Conservation (phyloP, 73 alveolate species). For the Symbiodinium natans region DNA sequence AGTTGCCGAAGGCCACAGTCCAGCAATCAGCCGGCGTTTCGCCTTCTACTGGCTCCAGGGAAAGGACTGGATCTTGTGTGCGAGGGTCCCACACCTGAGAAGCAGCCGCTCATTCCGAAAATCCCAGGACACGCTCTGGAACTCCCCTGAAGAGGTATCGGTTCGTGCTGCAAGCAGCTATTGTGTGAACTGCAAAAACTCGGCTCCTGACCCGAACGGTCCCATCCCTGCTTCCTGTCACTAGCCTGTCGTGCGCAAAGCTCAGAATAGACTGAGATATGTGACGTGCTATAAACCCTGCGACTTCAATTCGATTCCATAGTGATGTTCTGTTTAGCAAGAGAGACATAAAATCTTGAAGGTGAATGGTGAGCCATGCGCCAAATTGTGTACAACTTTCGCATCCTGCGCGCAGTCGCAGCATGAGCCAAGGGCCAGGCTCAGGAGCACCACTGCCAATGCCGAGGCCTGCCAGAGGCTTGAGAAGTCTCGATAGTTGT, state of each 20-base stretch:
- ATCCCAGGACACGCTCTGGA: not conserved
- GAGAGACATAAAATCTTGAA: too few relatives aligned
- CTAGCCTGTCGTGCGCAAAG: constrained; percentile 94
- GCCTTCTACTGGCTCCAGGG: constrained; percentile 99
- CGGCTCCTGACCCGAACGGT: constrained; percentile 18
- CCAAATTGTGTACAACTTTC: not conserved
- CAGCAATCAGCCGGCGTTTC: constrained; percentile 99
- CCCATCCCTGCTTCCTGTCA: constrained; percentile 99
- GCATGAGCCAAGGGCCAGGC: not conserved
- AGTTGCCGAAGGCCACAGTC: constrained; percentile 96
- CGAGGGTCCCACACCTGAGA: constrained; percentile 99
- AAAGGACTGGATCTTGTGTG: constrained; percentile 99
- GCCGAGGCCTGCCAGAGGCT: constrained; percentile 58
- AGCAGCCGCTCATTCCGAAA: too few relatives aligned
- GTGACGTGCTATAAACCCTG: too few relatives aligned
- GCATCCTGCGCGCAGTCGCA: not conserved
- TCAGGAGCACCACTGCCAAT: constrained; percentile 94
- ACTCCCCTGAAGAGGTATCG: not conserved
- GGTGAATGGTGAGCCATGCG: too few relatives aligned
- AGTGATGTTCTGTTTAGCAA: too few relatives aligned
- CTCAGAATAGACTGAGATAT: too few relatives aligned
- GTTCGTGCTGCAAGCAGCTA: not conserved
- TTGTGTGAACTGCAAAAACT: too few relatives aligned
- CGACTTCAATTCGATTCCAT: too few relatives aligned
- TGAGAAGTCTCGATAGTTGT: not conserved